A percentile compares a stretch with the other conserved stretches of the same genome.
These are phyloP conservation scores for Sugiyamaella paludigena DNA, from an alignment of 1,139 yeast genomes.

Conservation along the genomic window DNA sequence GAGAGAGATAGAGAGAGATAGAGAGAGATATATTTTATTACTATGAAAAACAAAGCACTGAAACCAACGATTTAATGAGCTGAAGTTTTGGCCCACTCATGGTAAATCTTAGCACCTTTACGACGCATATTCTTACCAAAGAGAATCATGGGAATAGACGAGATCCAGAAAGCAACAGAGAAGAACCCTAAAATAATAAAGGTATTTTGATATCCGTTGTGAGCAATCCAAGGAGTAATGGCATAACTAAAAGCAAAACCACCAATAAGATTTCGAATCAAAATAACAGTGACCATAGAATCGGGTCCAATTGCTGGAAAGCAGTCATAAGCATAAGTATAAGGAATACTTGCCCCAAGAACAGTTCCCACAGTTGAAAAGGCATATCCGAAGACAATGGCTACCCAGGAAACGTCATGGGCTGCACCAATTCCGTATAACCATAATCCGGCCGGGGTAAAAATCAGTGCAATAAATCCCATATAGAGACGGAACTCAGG, in stretches of 20 bases:
- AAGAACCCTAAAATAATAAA: slow-evolving; percentile 47
- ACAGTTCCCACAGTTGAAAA: slow-evolving; percentile 29
- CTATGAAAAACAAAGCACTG: too few relatives aligned
- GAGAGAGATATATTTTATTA: too few relatives aligned
- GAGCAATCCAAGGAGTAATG: slow-evolving; percentile 47
- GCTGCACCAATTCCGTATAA: slow-evolving; percentile 78
- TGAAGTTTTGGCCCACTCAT: slow-evolving; percentile 10
- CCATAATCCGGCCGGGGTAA: slow-evolving; percentile 68
- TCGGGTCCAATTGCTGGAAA: slow-evolving; percentile 53
- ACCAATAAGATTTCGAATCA: slow-evolving; percentile 37
- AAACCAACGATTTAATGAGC: slow-evolving; percentile 1
- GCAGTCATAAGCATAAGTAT: slow-evolving; percentile 53
- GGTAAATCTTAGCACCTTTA: slow-evolving; percentile 11
- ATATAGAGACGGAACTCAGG: slow-evolving; percentile 76
- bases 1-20: too few relatives aligned
- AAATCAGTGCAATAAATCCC: slow-evolving; percentile 56
- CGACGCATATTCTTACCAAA: slow-evolving; percentile 29
- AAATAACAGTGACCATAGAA: slow-evolving; percentile 45
- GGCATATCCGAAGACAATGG: slow-evolving; percentile 31
- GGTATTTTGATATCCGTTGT: slow-evolving; percentile 45
- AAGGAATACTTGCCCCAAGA: slow-evolving; percentile 52
- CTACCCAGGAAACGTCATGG: slow-evolving; percentile 58
- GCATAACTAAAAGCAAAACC: slow-evolving; percentile 51
- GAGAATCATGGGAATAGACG: slow-evolving; percentile 43
- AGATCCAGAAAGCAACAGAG: slow-evolving; percentile 42